Evolutionary conservation across 2,329 filamentous ascomycete genomes (phyloP), one percentile per base, ranked within the genome.

Genomic region (Trichoderma sp.): DNA sequence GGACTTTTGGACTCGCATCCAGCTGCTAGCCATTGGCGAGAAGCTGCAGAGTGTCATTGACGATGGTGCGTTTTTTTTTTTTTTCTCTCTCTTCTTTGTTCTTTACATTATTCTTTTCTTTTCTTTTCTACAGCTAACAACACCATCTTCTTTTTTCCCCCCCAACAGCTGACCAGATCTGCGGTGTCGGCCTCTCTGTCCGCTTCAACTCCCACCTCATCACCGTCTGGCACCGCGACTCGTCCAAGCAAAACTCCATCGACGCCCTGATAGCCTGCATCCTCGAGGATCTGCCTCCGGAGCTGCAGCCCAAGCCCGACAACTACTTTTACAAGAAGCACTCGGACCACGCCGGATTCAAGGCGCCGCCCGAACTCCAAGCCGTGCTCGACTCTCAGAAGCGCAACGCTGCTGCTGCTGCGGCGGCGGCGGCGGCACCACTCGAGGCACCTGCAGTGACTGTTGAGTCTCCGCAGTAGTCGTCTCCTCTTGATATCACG

Each of bases 181-280:
- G 94, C 77, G 94, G 94, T 60, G 89, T 97, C 56, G 92, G 92
- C 50, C 89, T 95, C 71, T 93, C 91, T 1, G 92, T 94, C 68
- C 90, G 94, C 74, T 96, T 95, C 85, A 97, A 94, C 81, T 91
- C 90, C 34, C 90, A 94, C 77, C 87, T 97, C 72, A 90, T 97
- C 77, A 91, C 92, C 73, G 87, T 98, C 75, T 98, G 94, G 94
- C 95, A 97, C 81, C 92, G 95, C 70, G 91, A 97, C 75, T 89
- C 90, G 25, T 89, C 88, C 69, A 93, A 95, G 79, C 85, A 92
- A 75, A 88, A 87, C 72, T 95, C 93, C 6, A 87, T 95, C 72
- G 89, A 94, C 76, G 87, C 84, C 70, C 85, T 97, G 69, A 84
- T 94, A 58, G 82, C 87, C 70, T 90, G 88, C 57, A 89, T 97